phyloP scores from a whole-genome alignment of 495 filamentous ascomycete species.

The Hyaloscypha hepaticicola region DNA sequence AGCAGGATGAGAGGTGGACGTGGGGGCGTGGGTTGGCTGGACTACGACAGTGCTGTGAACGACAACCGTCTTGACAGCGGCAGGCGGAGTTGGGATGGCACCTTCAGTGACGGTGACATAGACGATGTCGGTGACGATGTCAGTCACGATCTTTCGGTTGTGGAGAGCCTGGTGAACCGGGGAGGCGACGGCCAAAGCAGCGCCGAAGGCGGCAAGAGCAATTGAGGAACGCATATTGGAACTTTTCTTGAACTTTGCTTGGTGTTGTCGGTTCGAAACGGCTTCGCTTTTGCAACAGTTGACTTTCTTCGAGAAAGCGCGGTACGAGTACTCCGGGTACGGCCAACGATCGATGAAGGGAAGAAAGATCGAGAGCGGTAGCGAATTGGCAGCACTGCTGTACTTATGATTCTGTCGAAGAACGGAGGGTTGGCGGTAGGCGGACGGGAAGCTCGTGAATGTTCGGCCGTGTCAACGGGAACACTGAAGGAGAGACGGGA shows the following conservation, averaged over 20 bases:
- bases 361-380: constrained; percentile 26
- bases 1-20: constrained; percentile 10
- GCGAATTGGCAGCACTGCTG: constrained; percentile 34
- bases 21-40: constrained; percentile 7
- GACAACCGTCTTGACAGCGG: constrained; percentile 13
- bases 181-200: constrained; percentile 57
- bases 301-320: constrained; percentile 27
- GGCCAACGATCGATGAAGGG: constrained; percentile 6
- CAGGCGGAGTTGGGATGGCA: constrained; percentile 14
- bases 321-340: constrained; percentile 14
- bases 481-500: constrained; percentile 42
- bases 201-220: constrained; percentile 60
- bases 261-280: constrained; percentile 13
- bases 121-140: constrained; percentile 54
- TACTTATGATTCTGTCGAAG: constrained; percentile 34
- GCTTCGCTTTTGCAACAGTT: constrained; percentile 15
- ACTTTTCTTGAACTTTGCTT: constrained; percentile 58
- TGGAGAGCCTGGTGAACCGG: constrained; percentile 43
- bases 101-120: constrained; percentile 59
- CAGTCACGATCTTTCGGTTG: constrained; percentile 54
- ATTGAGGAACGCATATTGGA: constrained; percentile 71
- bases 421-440: constrained; percentile 32
- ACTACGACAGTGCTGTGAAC: constrained; percentile 18
- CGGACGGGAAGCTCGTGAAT: constrained; percentile 24
- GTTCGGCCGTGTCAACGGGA: constrained; percentile 22